phyloP scores from a whole-genome alignment of 495 filamentous ascomycete genomes.

The Talaromyces wortmannii region DNA sequence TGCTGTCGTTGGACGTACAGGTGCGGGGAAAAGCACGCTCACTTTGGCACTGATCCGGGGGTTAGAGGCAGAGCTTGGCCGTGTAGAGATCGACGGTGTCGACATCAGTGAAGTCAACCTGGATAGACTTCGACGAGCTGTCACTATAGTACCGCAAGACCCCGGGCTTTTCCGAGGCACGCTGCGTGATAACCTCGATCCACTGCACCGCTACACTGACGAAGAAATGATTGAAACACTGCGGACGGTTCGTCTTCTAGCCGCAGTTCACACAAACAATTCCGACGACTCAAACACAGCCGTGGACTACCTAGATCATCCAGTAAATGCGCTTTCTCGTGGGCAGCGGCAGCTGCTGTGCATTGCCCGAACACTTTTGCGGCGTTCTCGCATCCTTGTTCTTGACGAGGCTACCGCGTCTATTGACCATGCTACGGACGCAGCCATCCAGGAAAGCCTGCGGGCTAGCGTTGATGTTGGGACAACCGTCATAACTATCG shows the following conservation, averaged over 20 bases:
- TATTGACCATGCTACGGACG: constrained; percentile 81
- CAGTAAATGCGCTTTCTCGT: constrained; percentile 54
- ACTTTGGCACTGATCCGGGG: constrained; percentile 80
- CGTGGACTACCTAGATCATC: neutral
- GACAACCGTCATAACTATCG: constrained; percentile 72
- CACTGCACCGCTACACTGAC: constrained; percentile 43
- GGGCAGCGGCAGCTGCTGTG: constrained; percentile 85
- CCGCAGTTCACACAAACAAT: neutral
- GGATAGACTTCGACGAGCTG: constrained; percentile 60
- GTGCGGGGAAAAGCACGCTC: constrained; percentile 82
- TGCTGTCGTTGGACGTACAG: constrained; percentile 33
- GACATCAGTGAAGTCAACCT: constrained; percentile 70
- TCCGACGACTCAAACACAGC: neutral
- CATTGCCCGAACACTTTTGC: constrained; percentile 77
- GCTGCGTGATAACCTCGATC: constrained; percentile 73
- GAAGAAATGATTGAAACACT: constrained; percentile 65
- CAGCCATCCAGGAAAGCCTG: constrained; percentile 74
- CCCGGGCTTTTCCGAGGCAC: constrained; percentile 85
- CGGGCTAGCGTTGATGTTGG: constrained; percentile 66
- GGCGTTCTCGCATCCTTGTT: constrained; percentile 74
- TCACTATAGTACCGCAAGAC: constrained; percentile 82
- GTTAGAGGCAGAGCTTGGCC: too few species aligned
- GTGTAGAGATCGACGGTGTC: constrained; percentile 62
- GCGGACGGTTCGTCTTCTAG: constrained; percentile 22
- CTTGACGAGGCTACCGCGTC: constrained; percentile 86